Evolutionary conservation across 2,329 filamentous ascomycete genomes (phyloP).

Genomic region (Cercospora berteroae): DNA sequence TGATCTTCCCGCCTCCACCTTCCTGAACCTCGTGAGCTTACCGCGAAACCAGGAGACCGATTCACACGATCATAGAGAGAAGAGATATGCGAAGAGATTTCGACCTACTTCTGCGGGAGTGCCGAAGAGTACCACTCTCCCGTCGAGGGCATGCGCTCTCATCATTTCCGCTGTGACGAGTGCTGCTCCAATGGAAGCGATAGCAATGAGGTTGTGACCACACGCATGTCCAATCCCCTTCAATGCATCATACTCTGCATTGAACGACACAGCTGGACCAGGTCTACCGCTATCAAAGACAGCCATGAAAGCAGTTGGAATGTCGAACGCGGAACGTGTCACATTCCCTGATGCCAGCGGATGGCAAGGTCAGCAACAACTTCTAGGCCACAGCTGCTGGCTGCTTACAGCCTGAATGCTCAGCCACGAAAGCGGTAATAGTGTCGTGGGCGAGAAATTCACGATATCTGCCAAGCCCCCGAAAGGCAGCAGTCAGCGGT

Average conservation of each 20-base stretch:
- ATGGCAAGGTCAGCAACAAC: slow-evolving; percentile 29
- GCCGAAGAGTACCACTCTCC: slow-evolving; percentile 44
- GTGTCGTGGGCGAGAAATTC: slow-evolving; percentile 7
- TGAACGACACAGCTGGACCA: slow-evolving; percentile 42
- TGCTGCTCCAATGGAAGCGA: slow-evolving; percentile 41
- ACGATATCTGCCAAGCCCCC: not conserved
- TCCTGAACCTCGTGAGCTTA: slow-evolving; percentile 15
- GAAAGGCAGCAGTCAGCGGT: not conserved
- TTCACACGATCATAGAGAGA: not conserved
- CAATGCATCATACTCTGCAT: slow-evolving; percentile 42
- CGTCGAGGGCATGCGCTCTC: slow-evolving; percentile 31
- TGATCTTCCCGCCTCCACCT: slow-evolving; percentile 42
- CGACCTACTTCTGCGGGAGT: slow-evolving; percentile 45
- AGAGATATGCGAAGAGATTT: not conserved
- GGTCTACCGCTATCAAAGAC: slow-evolving; percentile 47
- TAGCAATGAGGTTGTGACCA: slow-evolving; percentile 48
- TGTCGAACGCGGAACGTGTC: slow-evolving; percentile 51
- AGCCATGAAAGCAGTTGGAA: slow-evolving; percentile 55
- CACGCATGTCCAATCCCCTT: slow-evolving; percentile 46
- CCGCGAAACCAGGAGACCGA: not conserved
- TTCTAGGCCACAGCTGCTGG: no score
- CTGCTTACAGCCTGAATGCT: not conserved
- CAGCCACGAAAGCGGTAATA: not conserved
- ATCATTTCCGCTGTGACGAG: slow-evolving; percentile 40
- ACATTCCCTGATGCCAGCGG: slow-evolving; percentile 44